Percentiles rank a stretch among this genome's conserved stretches.
phyloP scores from a whole-genome alignment of 176 grass and related monocot genomes.

The Oryza punctata region DNA sequence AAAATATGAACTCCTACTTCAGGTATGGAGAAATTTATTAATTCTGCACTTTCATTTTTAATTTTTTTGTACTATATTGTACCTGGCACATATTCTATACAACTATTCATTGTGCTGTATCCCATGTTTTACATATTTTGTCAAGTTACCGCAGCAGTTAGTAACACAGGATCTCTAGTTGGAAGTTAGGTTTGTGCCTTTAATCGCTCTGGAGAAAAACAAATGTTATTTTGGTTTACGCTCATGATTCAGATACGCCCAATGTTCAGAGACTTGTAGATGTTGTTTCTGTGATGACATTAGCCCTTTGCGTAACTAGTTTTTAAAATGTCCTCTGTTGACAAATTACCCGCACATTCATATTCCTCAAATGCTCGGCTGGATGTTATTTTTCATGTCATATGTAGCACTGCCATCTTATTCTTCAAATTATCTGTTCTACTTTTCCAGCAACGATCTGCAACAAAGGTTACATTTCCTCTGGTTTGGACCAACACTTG shows the following conservation, averaged over 20 bases:
- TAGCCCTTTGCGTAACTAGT: background rate
- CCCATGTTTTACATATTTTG: constrained; percentile 4
- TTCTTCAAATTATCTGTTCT: constrained; percentile 3
- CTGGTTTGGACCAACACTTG: constrained; percentile 97
- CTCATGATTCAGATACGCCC: background rate
- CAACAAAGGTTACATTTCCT: constrained; percentile 95
- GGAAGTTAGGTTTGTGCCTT: constrained; percentile 18
- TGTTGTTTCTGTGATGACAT: background rate
- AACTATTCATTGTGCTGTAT: background rate
- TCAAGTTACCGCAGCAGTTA: background rate
- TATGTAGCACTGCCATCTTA: background rate
- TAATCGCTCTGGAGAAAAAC: background rate
- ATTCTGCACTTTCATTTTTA: background rate
- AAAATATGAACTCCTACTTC: constrained; percentile 89
- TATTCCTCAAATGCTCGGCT: background rate
- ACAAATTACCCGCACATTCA: background rate
- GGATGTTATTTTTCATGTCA: background rate
- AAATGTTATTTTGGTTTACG: background rate
- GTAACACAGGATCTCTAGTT: constrained; percentile 5
- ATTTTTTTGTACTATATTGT: background rate
- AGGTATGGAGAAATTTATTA: constrained; percentile 49
- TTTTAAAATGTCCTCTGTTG: background rate
- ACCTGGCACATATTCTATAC: constrained; percentile 4
- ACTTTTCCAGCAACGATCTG: constrained; percentile 81
- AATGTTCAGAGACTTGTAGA: background rate